A percentile compares a stretch with the other conserved stretches of the same genome.
phyloP scores from a whole-genome alignment of 345 rosid genomes.

The Passiflora organensis region DNA sequence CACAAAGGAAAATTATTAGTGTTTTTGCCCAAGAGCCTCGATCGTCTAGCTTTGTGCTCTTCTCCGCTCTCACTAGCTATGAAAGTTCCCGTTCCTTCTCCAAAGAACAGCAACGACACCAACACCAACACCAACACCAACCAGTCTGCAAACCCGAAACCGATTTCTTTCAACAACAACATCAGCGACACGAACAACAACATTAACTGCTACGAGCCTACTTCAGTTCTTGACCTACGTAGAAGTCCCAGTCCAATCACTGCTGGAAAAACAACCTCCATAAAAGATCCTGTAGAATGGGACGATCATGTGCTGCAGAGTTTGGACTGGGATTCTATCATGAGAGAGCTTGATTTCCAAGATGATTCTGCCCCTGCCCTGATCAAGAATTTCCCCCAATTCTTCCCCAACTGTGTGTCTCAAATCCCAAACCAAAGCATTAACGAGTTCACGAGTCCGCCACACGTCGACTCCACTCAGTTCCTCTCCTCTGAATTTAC shows the following conservation, averaged over 20 bases:
- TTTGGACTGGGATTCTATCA: constrained; percentile 87
- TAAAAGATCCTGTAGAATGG: constrained; percentile 30
- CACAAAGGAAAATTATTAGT: background rate
- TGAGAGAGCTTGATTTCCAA: constrained; percentile 71
- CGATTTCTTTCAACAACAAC: constrained; percentile 22
- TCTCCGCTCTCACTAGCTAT: constrained; percentile 27
- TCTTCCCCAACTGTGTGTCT: constrained; percentile 6
- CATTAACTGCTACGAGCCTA: constrained; percentile 53
- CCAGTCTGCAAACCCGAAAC: constrained; percentile 21
- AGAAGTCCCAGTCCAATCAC: constrained; percentile 46
- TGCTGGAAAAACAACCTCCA: constrained; percentile 26
- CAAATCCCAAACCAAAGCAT: constrained; percentile 19
- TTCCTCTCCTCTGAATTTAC: constrained; percentile 39
- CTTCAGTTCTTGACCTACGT: constrained; percentile 70
- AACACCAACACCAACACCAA: constrained; percentile 11
- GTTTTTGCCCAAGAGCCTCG: background rate
- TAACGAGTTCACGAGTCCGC: constrained; percentile 20
- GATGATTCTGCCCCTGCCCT: constrained; percentile 49
- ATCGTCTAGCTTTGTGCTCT: background rate
- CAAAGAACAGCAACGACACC: constrained; percentile 29
- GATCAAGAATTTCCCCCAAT: constrained; percentile 12
- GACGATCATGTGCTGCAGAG: constrained; percentile 60
- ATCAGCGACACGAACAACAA: constrained; percentile 12
- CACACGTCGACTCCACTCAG: constrained; percentile 17
- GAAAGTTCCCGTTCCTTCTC: constrained; percentile 55